phyloP scores from a whole-genome alignment of 164 flowering plant genomes.

The Litsea cubeba region DNA sequence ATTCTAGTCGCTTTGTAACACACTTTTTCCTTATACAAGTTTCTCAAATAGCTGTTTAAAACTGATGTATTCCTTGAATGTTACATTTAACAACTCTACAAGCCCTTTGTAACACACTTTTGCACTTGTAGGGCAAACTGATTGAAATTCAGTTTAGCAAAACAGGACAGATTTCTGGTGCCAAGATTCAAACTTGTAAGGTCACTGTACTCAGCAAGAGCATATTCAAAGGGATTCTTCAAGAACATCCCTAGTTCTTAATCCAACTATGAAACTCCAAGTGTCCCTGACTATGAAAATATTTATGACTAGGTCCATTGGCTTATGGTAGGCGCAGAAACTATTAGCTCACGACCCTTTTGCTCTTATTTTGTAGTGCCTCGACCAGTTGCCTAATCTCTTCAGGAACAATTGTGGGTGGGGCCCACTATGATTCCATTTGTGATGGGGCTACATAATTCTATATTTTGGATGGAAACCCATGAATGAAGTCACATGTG shows the following conservation, averaged over 20 bases:
- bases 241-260: not conserved
- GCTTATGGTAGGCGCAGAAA: no score
- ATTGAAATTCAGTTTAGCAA: slow-evolving; percentile 95
- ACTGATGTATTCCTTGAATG: not conserved
- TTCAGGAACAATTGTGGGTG: no score
- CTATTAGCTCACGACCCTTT: no score
- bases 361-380: no score
- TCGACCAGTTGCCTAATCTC: no score
- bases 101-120: not conserved
- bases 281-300: no score
- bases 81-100: not conserved
- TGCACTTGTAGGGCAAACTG: slow-evolving; percentile 76
- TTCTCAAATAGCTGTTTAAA: not conserved
- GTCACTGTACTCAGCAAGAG: slow-evolving; percentile 3
- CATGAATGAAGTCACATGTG: no score
- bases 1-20: slow-evolving; percentile 99
- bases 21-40: slow-evolving; percentile 4
- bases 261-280: no score
- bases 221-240: not conserved
- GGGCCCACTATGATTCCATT: no score
- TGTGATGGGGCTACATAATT: no score
- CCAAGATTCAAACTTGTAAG: slow-evolving; percentile 97
- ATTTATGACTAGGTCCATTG: no score
- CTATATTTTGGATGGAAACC: no score
- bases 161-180: slow-evolving; percentile 93